Percentiles rank a stretch among this genome's conserved stretches.
Conservation (phyloP, 1,139 yeast genomes). For the Scheffersomyces parashehatae region DNA sequence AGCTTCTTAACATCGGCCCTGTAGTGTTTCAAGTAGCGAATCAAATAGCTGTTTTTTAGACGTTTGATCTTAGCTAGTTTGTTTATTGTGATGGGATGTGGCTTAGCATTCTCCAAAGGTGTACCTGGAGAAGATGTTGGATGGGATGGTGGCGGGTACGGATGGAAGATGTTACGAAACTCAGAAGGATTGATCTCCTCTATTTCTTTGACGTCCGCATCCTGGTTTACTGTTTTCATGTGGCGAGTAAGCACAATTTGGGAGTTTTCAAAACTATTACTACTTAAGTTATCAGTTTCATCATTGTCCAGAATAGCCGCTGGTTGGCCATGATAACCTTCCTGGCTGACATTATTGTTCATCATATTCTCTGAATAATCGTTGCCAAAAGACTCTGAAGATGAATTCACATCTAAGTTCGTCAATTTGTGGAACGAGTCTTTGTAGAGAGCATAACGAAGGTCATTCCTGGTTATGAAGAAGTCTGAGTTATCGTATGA, state of each 20-base stretch:
- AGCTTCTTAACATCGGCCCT: slow-evolving; percentile 15
- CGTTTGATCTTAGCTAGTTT: slow-evolving; percentile 9
- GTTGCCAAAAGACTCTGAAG: slow-evolving; percentile 7
- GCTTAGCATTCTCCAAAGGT: slow-evolving; percentile 14
- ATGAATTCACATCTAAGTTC: slow-evolving; percentile 3
- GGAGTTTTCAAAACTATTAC: slow-evolving; percentile 10
- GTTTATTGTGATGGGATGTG: slow-evolving; percentile 7
- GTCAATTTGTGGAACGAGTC: slow-evolving; percentile 15
- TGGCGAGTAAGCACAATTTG: slow-evolving; percentile 9
- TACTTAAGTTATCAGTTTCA: slow-evolving; percentile 5
- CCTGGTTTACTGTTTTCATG: slow-evolving; percentile 7
- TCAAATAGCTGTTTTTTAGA: slow-evolving; percentile 17
- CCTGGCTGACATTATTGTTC: not conserved
- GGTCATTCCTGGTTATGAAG: slow-evolving; percentile 16
- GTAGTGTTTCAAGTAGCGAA: slow-evolving; percentile 13
- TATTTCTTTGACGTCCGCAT: not conserved
- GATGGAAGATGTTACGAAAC: slow-evolving; percentile 8
- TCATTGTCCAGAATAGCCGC: slow-evolving; percentile 4
- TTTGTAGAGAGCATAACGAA: slow-evolving; percentile 19
- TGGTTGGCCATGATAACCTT: not conserved
- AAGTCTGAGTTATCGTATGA: slow-evolving; percentile 12
- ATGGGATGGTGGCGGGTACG: slow-evolving; percentile 8
- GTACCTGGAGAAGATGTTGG: slow-evolving; percentile 7
- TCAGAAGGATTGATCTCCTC: slow-evolving; percentile 1
- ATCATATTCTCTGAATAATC: not conserved